phyloP scores from a whole-genome alignment of 225 moss, liverwort and hornwort species.

The Sphagnum tenellum region DNA sequence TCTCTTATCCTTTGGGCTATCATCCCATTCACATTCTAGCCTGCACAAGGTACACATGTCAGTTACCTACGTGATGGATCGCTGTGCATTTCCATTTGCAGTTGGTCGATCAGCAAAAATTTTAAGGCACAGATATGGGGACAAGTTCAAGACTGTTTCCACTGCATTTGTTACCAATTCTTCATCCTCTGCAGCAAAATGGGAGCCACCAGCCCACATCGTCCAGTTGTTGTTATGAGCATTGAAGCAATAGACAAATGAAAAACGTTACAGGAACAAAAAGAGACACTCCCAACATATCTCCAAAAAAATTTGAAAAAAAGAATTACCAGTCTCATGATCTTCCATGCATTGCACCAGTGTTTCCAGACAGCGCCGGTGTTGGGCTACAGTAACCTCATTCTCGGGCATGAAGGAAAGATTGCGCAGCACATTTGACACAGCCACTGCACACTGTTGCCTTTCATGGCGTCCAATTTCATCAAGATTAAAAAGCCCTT shows the following conservation, averaged over 20 bases:
- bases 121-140: conserved; percentile 78
- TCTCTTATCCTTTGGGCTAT: too few species aligned
- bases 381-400: conserved; percentile 70
- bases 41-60: background rate
- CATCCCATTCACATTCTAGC: too few species aligned
- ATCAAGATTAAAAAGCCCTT: conserved; percentile 87
- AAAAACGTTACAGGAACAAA: too few species aligned
- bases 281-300: too few species aligned
- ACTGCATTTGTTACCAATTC: conserved; percentile 82
- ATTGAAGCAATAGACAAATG: too few species aligned
- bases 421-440: conserved; percentile 83
- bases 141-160: conserved; percentile 75
- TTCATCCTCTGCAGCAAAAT: conserved; percentile 56
- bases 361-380: conserved; percentile 63
- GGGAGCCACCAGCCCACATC: too few species aligned
- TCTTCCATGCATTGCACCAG: conserved; percentile 76
- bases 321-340: conserved; percentile 46
- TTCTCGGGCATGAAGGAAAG: conserved; percentile 94
- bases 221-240: too few species aligned
- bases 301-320: too few species aligned
- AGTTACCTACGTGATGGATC: conserved; percentile 34
- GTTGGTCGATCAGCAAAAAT: conserved; percentile 59
- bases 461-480: conserved; percentile 86
- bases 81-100: conserved; percentile 36
- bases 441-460: conserved; percentile 88